Percentiles rank a stretch among this genome's conserved stretches.
These are phyloP conservation scores for Candida sonorensis DNA, from an alignment of 805 yeast genomes.

Conservation along the genomic window DNA sequence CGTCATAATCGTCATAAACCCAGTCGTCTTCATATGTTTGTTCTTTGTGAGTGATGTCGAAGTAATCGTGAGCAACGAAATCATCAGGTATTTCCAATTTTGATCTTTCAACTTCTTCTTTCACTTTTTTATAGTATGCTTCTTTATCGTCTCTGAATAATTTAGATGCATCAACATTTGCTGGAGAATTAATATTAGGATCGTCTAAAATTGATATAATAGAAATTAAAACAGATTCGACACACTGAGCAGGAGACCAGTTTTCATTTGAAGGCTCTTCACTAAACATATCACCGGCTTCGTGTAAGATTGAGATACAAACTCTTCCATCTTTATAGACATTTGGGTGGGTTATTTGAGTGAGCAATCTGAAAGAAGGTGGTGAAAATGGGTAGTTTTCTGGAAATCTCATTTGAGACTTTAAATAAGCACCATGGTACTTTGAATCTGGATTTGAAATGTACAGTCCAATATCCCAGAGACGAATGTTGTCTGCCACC, in stretches of 20 bases:
- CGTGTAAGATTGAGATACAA: slow-evolving; percentile 89
- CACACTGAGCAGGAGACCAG: slow-evolving; percentile 97
- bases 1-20: slow-evolving; percentile 58
- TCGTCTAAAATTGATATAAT: slow-evolving; percentile 96
- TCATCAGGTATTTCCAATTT: slow-evolving; percentile 83
- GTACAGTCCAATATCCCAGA: slow-evolving; percentile 87
- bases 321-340: slow-evolving; percentile 94
- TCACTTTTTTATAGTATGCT: slow-evolving; percentile 66
- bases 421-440: slow-evolving; percentile 91
- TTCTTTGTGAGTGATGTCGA: no score
- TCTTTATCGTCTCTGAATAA: slow-evolving; percentile 84
- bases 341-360: slow-evolving; percentile 92
- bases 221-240: slow-evolving; percentile 89
- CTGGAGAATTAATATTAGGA: slow-evolving; percentile 95
- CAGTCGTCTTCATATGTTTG: slow-evolving; percentile 47
- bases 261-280: slow-evolving; percentile 94
- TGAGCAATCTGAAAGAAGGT: slow-evolving; percentile 87
- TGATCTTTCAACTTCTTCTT: slow-evolving; percentile 76
- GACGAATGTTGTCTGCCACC: slow-evolving; percentile 49
- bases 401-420: slow-evolving; percentile 92
- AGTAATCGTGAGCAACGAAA: no score
- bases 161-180: slow-evolving; percentile 74
- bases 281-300: slow-evolving; percentile 95
- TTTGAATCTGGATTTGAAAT: slow-evolving; percentile 83
- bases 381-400: slow-evolving; percentile 87